These are phyloP conservation scores for Leccinum fuscescens DNA, from an alignment of 1,284 basidiomycete species.

Conservation along the genomic window DNA sequence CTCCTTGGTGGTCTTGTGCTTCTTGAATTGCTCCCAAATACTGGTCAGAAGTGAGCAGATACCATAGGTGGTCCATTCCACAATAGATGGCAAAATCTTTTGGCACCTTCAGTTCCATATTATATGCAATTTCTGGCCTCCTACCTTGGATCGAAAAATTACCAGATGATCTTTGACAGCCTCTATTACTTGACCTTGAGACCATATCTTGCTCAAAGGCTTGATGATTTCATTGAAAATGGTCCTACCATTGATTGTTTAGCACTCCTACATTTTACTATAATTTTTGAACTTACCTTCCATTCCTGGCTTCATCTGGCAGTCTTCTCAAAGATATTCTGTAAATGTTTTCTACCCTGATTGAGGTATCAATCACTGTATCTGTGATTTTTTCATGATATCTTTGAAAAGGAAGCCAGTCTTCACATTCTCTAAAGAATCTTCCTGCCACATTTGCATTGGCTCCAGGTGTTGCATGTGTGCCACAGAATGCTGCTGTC, in stretches of 20 bases:
- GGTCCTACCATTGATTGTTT: background rate
- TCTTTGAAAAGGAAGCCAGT: background rate
- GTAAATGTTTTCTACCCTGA: background rate
- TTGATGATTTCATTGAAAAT: background rate
- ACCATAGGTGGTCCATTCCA: slow-evolving; percentile 6
- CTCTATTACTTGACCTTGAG: background rate
- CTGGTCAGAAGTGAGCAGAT: background rate
- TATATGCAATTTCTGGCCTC: too few relatives aligned
- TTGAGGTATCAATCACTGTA: background rate
- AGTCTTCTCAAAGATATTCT: background rate
- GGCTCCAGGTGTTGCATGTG: background rate
- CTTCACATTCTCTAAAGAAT: background rate
- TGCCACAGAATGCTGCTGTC: background rate
- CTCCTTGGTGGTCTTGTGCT: background rate
- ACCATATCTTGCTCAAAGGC: background rate
- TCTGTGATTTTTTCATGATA: background rate
- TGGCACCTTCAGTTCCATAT: too few relatives aligned
- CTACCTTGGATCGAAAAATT: background rate
- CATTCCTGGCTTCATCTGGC: background rate
- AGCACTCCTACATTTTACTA: too few relatives aligned
- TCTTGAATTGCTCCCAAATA: background rate
- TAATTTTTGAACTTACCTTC: background rate
- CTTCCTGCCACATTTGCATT: background rate
- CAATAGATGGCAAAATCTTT: background rate
- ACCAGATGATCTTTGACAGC: background rate